These are phyloP conservation scores for Termitomyces sp. DNA, from an alignment of 768 basidiomycete species.

Conservation along the genomic window DNA sequence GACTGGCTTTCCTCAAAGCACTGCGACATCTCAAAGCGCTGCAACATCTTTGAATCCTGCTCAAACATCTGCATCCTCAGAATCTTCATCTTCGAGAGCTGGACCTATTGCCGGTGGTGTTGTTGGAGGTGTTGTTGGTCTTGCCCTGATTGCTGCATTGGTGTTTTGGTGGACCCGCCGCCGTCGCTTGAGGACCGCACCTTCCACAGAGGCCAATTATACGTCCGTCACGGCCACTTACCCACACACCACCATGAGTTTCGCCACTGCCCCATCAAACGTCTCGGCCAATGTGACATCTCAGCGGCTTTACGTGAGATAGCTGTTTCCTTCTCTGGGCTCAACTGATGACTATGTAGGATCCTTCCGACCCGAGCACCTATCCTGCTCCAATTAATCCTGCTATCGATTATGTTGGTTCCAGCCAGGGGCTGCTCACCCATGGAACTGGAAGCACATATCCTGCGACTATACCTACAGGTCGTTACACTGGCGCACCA, in stretches of 20 bases:
- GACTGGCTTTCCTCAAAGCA: constrained; percentile 20
- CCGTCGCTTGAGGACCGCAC: constrained; percentile 16
- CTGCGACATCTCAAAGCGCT: constrained; percentile 17
- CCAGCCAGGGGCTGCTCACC: constrained; percentile 10
- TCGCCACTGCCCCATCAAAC: constrained; percentile 4
- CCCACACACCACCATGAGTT: constrained; percentile 14
- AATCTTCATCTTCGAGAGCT: constrained; percentile 21
- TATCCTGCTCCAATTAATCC: constrained; percentile 24
- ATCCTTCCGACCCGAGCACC: constrained; percentile 37
- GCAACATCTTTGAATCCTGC: not conserved
- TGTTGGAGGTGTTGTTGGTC: constrained; percentile 45
- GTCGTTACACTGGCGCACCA: constrained; percentile 27
- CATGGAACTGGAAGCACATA: constrained; percentile 17
- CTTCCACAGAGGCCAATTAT: constrained; percentile 16
- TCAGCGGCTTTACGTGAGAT: constrained; percentile 35
- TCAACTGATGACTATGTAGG: constrained; percentile 15
- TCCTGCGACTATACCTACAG: constrained; percentile 1
- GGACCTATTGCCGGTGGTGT: constrained; percentile 65
- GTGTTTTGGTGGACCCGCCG: constrained; percentile 24
- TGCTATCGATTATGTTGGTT: constrained; percentile 7
- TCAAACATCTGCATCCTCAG: not conserved
- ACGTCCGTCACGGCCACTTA: constrained; percentile 6
- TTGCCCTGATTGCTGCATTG: constrained; percentile 35
- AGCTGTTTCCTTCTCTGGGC: not conserved
- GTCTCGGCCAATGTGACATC: constrained; percentile 16